These are phyloP conservation scores for Lichtheimia corymbifera DNA, from an alignment of 371 early-diverging fungal species.

Conservation along the genomic window DNA sequence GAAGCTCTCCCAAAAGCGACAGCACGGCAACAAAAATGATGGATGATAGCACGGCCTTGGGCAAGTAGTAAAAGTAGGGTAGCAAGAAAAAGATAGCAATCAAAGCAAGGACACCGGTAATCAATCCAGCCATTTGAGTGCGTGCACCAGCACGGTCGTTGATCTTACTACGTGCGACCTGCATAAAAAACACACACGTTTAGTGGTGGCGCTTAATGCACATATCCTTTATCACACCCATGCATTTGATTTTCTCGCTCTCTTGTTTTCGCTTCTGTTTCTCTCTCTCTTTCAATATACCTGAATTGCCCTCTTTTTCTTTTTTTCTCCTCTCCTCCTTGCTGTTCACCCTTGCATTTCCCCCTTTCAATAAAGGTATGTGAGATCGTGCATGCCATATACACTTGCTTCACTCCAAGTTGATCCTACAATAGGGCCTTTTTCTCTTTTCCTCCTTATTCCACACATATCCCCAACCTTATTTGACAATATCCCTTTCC, in stretches of 20 bases:
- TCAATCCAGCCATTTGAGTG: conserved; percentile 87
- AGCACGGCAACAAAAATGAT: conserved; percentile 88
- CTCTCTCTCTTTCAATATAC: not conserved
- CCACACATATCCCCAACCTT: no score
- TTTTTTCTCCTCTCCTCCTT: not conserved
- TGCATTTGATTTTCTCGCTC: not conserved
- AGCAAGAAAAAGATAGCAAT: conserved; percentile 78
- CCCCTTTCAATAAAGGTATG: no score
- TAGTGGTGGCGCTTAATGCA: conserved; percentile 4
- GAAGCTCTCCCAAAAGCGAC: conserved; percentile 76
- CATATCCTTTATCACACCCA: not conserved
- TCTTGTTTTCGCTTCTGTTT: not conserved
- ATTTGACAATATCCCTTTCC: no score
- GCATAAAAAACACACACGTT: not conserved
- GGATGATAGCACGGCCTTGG: conserved; percentile 80
- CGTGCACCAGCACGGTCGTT: conserved; percentile 87
- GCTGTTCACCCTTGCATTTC: no score
- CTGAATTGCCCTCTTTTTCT: not conserved
- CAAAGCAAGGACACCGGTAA: conserved; percentile 74
- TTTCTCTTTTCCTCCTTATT: no score
- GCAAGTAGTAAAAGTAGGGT: conserved; percentile 84
- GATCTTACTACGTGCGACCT: conserved; percentile 85
- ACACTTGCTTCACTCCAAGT: no score
- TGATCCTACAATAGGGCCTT: no score
- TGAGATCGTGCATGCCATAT: no score